Conservation (phyloP, 225 moss, liverwort and hornwort genomes). For the Takakia lepidozioides region DNA sequence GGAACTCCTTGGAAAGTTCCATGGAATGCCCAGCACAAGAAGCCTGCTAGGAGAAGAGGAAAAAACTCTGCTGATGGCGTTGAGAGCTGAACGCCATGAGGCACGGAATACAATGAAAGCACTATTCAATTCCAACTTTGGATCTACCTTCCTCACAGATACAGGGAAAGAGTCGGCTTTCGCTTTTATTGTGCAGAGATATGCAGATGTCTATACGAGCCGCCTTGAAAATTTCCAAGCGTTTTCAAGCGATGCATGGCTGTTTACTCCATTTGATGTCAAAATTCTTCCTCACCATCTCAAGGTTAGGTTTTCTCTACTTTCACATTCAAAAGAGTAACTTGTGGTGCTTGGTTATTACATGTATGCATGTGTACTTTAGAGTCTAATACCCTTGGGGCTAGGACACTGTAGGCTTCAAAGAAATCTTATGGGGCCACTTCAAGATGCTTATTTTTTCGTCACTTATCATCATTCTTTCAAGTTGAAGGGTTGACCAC, state of each 20-base stretch:
- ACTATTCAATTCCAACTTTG: slow-evolving; percentile 78
- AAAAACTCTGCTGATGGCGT: slow-evolving; percentile 38
- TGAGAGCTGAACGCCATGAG: slow-evolving; percentile 58
- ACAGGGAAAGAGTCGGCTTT: slow-evolving; percentile 86
- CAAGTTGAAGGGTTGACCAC: no score
- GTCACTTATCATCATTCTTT: no score
- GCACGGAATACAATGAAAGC: slow-evolving; percentile 70
- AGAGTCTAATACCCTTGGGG: no score
- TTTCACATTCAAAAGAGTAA: no score
- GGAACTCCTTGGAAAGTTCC: slow-evolving; percentile 80
- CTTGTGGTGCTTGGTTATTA: no score
- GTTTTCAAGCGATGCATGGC: slow-evolving; percentile 79
- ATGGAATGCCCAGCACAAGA: no score
- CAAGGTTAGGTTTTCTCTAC: no score
- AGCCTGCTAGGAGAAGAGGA: slow-evolving; percentile 37
- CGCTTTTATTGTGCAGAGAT: slow-evolving; percentile 91
- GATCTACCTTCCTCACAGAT: slow-evolving; percentile 88
- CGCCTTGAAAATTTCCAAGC: slow-evolving; percentile 72
- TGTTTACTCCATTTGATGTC: slow-evolving; percentile 74
- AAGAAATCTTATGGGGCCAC: no score
- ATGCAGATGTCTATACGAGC: slow-evolving; percentile 90
- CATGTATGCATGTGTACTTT: no score
- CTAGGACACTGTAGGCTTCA: no score
- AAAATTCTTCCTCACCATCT: slow-evolving; percentile 89
- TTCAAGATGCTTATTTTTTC: no score